Evolutionary conservation across 306 rosid species (phyloP).

Genomic region (Sophora flavescens): DNA sequence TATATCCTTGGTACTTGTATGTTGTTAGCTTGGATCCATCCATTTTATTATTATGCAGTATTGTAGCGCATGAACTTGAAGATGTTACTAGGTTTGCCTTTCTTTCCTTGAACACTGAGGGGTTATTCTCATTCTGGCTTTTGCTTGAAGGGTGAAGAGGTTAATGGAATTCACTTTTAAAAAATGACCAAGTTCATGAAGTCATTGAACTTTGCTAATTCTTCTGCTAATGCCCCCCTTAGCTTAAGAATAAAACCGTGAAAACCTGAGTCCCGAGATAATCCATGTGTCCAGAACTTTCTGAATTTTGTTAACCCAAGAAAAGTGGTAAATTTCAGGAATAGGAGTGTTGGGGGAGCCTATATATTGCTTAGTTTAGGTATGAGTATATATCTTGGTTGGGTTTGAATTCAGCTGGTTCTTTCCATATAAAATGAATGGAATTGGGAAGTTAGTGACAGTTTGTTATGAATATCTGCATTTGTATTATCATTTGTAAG

Average conservation of each 20-base stretch:
- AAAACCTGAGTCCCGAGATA: neutral
- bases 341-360: neutral
- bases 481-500: neutral
- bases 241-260: neutral
- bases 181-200: neutral
- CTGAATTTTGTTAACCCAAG: neutral
- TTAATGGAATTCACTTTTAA: neutral
- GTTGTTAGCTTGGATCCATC: conserved; percentile 11
- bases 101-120: conserved; percentile 1
- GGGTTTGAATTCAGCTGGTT: neutral
- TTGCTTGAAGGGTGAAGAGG: neutral
- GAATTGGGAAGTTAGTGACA: neutral
- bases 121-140: neutral
- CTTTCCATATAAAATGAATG: conserved; percentile 4
- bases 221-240: neutral
- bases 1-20: conserved; percentile 7
- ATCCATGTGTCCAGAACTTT: neutral
- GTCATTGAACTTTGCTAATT: neutral
- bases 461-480: neutral
- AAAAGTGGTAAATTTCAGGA: neutral
- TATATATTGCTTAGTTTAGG: neutral
- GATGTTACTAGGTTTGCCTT: neutral
- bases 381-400: neutral
- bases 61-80: neutral
- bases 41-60: conserved; percentile 28